Evolutionary conservation across 179 eudicot species (phyloP).

Genomic region (Kewa caespitosa): DNA sequence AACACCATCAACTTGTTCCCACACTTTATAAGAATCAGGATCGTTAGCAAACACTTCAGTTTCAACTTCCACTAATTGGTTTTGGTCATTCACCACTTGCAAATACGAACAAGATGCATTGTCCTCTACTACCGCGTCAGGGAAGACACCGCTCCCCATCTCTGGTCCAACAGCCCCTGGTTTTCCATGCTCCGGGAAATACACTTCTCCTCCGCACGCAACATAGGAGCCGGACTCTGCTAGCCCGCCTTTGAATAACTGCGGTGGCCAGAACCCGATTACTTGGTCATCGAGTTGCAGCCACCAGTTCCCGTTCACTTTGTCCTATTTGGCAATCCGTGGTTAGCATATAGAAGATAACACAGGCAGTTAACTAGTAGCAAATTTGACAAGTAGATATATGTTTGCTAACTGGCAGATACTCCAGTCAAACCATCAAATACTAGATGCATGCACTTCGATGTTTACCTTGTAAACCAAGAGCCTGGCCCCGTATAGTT

Average conservation of each 20-base stretch:
- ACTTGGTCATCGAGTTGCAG: neutral
- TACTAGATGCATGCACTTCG: too few species aligned
- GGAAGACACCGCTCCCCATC: slow-evolving; percentile 11
- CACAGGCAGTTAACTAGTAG: too few species aligned
- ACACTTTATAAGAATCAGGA: neutral
- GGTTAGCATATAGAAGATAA: too few species aligned
- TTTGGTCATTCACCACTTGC: neutral
- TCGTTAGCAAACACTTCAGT: neutral
- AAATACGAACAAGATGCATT: slow-evolving; percentile 2
- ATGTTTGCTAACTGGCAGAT: too few species aligned
- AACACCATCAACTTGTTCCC: neutral
- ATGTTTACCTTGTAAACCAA: neutral
- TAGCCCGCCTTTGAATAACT: neutral
- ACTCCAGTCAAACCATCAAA: too few species aligned
- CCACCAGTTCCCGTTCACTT: slow-evolving; percentile 3
- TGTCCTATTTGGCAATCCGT: neutral
- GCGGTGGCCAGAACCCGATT: slow-evolving; percentile 9
- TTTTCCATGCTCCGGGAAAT: neutral
- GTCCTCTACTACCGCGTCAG: neutral
- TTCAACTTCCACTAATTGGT: neutral
- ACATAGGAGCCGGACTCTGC: neutral
- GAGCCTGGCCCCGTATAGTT: neutral
- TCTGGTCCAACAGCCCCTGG: neutral
- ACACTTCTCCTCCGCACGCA: slow-evolving; percentile 13
- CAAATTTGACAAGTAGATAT: too few species aligned